These are phyloP conservation scores for Chlorella sp. DNA, from an alignment of 139 green algal genomes.

Conservation along the genomic window DNA sequence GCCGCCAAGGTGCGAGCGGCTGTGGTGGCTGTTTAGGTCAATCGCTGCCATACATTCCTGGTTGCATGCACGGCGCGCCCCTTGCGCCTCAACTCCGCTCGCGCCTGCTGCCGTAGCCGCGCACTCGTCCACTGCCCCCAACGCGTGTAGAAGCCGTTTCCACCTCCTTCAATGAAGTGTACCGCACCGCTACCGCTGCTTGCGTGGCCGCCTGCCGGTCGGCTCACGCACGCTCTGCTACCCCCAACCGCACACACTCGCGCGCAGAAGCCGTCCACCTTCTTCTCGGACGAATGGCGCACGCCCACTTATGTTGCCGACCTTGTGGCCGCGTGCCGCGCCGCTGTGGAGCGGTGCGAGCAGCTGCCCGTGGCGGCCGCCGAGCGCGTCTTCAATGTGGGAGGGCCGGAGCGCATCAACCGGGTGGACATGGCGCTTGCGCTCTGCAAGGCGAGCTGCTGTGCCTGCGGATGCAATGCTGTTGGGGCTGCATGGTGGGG, in stretches of 20 bases:
- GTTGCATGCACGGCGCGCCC: too few species aligned
- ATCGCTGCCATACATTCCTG: too few species aligned
- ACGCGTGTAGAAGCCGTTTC: too few species aligned
- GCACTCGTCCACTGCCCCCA: too few species aligned
- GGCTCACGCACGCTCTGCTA: not conserved
- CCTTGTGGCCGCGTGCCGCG: slow-evolving; percentile 16
- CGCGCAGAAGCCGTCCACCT: slow-evolving; percentile 37
- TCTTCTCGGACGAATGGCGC: slow-evolving; percentile 58
- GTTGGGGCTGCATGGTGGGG: too few species aligned
- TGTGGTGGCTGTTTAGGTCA: not conserved
- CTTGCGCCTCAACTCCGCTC: too few species aligned
- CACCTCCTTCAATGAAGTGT: too few species aligned
- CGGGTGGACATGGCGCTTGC: slow-evolving; percentile 68
- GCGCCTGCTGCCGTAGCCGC: too few species aligned
- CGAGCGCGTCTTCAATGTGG: slow-evolving; percentile 60
- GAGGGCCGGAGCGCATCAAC: slow-evolving; percentile 71
- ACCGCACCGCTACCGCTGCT: too few species aligned
- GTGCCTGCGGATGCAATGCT: too few species aligned
- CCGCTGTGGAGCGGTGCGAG: not conserved
- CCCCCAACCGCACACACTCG: not conserved
- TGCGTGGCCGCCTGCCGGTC: too few species aligned
- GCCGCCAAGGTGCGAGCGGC: not conserved
- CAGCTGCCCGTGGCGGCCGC: slow-evolving; percentile 12
- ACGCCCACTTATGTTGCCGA: slow-evolving; percentile 46
- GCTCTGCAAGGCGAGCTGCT: too few species aligned